phyloP scores from a whole-genome alignment of 371 early-diverging fungal species.

The Vairimorpha apis region DNA sequence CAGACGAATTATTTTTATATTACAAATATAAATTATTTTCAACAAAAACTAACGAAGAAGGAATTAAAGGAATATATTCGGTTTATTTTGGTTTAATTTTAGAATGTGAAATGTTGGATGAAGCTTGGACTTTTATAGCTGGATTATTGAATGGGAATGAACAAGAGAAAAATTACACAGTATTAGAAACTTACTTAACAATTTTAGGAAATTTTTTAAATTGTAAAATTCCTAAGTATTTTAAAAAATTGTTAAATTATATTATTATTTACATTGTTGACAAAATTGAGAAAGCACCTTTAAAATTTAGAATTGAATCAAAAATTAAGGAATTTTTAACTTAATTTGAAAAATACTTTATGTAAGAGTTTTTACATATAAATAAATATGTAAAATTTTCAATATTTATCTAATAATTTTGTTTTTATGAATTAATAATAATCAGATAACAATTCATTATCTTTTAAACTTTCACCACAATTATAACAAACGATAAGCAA shows the following conservation, averaged over 20 bases:
- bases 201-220: slow-evolving; percentile 22
- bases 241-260: slow-evolving; percentile 18
- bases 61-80: slow-evolving; percentile 47
- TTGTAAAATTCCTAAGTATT: background rate
- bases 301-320: slow-evolving; percentile 16
- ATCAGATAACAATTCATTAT: slow-evolving; percentile 21
- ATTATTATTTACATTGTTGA: slow-evolving; percentile 14
- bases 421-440: slow-evolving; percentile 19
- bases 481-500: slow-evolving; percentile 35
- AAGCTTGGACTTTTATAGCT: slow-evolving; percentile 53
- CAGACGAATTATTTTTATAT: slow-evolving; percentile 19
- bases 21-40: slow-evolving; percentile 40
- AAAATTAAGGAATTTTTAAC: background rate
- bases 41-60: slow-evolving; percentile 12
- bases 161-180: background rate
- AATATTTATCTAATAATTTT: background rate
- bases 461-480: slow-evolving; percentile 7
- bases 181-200: slow-evolving; percentile 31
- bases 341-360: no score
- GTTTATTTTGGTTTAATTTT: slow-evolving; percentile 49
- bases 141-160: slow-evolving; percentile 41
- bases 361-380: no score
- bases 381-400: no score
- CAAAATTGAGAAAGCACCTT: slow-evolving; percentile 11
- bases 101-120: slow-evolving; percentile 17